Evolutionary conservation across 23 red algal species (phyloP).

Genomic region (Gracilaria caudata): DNA sequence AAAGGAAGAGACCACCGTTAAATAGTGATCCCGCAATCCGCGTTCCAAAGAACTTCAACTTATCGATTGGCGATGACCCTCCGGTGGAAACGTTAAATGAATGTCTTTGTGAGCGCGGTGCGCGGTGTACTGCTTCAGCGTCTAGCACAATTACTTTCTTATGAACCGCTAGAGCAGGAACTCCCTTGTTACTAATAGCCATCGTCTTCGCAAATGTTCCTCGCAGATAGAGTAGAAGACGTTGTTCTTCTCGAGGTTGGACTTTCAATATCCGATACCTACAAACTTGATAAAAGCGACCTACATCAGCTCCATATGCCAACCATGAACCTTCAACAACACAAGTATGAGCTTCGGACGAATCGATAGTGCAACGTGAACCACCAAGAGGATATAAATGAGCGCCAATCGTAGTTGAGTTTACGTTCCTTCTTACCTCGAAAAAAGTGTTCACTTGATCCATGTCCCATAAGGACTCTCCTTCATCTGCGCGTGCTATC

Average conservation of each 20-base stretch:
- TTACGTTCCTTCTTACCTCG: background rate
- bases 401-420: background rate
- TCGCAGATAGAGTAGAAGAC: background rate
- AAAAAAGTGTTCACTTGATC: conserved; percentile 27
- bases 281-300: conserved; percentile 24
- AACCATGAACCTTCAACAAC: background rate
- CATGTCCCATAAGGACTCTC: conserved; percentile 23
- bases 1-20: conserved; percentile 9
- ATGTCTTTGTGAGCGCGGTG: background rate
- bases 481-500: background rate
- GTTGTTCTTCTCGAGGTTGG: background rate
- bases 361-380: background rate
- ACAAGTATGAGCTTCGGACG: background rate
- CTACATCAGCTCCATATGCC: background rate
- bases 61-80: conserved; percentile 7
- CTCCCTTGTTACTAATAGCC: background rate
- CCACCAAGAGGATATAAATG: conserved; percentile 22
- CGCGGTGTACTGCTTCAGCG: background rate
- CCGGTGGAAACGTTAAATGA: background rate
- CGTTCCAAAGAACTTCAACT: conserved; percentile 7
- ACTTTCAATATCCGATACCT: conserved; percentile 2
- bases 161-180: conserved; percentile 8
- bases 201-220: background rate
- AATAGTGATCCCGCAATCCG: conserved; percentile 11
- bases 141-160: background rate